Evolutionary conservation across 2,329 filamentous ascomycete genomes (phyloP).

Genomic region (Colletotrichum orbiculare): DNA sequence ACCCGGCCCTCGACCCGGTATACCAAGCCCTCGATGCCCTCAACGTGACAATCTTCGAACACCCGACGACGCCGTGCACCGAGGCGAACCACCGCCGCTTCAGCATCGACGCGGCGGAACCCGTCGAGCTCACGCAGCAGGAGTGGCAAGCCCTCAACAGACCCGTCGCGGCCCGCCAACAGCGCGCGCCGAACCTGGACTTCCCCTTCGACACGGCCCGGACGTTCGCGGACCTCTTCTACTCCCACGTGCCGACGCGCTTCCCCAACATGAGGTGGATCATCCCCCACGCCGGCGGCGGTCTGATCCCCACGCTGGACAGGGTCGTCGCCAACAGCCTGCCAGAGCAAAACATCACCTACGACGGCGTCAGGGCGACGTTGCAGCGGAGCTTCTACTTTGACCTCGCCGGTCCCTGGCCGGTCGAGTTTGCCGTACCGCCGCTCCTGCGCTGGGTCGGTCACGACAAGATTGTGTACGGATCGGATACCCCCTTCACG

Average conservation of each 20-base stretch:
- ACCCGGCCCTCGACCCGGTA: conserved; percentile 54
- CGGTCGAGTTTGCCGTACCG: conserved; percentile 37
- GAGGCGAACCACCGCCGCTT: conserved; percentile 34
- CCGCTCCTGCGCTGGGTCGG: conserved; percentile 40
- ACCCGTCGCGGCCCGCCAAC: not conserved
- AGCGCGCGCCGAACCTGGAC: conserved; percentile 32
- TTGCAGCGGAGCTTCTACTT: conserved; percentile 40
- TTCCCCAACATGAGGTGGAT: conserved; percentile 42
- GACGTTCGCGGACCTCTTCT: conserved; percentile 36
- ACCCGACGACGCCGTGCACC: conserved; percentile 62
- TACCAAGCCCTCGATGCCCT: conserved; percentile 60
- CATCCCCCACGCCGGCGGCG: conserved; percentile 42
- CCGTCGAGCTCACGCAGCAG: conserved; percentile 8
- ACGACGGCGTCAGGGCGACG: conserved; percentile 44
- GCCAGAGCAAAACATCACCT: conserved; percentile 36
- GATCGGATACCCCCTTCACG: conserved; percentile 41
- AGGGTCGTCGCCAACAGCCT: conserved; percentile 20
- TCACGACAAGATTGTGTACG: conserved; percentile 39
- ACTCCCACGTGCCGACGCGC: conserved; percentile 37
- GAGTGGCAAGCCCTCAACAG: conserved; percentile 25
- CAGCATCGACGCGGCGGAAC: conserved; percentile 23
- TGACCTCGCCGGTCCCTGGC: conserved; percentile 43
- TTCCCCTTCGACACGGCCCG: conserved; percentile 41
- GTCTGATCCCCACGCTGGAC: conserved; percentile 40
- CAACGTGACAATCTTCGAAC: conserved; percentile 62